Evolutionary conservation across 2,329 filamentous ascomycete genomes (phyloP), one percentile per base, ranked within the genome.

Genomic region (Coleophoma cylindrospora): DNA sequence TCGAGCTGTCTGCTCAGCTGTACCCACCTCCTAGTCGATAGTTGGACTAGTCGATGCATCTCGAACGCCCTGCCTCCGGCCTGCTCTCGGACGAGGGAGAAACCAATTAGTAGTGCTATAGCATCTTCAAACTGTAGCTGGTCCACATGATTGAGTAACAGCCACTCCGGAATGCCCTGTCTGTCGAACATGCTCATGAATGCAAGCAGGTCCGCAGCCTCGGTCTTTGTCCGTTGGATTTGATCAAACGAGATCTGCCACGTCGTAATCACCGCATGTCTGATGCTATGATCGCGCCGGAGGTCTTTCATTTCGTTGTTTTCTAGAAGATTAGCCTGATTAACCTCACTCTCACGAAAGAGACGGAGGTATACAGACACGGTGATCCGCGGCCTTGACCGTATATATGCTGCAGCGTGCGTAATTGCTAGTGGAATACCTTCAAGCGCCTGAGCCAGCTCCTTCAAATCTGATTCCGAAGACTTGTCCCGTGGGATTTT

Each of bases 381-480:
- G 15, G 13, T 34, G 13, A 48, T 53, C 34, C n/a, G 11, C n/a
- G 47, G 49, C 45, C 50, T 43, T 15, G 47, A 13, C 19, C 19
- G 19, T 14, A 57, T 46, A 19, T 47, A 63, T 1, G 57, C 44
- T 5, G 43, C 56, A 1, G 57, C 59, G 44, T 62, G 56, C 6
- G 51, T 55, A 47, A 62, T 60, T 17, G 56, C 59, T 2, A 57
- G 51, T 9, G 61, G 58, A 27, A 61, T 58, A 33, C 36, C 56
- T 12, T 57, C 61, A 2, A 64, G 50, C 22, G 14, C 22, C 15
- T 40, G 14, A 5, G 47, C 14, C 14, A 53, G 48, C 12, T 37
- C 36, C 14, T 43, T 36, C 11, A 22, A 13, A 32, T 38, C n/a
- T n/a, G 32, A 14, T 3, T 21, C 15, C 8, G 17, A 14, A 21